Evolutionary conservation across 2,329 filamentous ascomycete species (phyloP).

Genomic region (Beauveria scarabaeidicola): DNA sequence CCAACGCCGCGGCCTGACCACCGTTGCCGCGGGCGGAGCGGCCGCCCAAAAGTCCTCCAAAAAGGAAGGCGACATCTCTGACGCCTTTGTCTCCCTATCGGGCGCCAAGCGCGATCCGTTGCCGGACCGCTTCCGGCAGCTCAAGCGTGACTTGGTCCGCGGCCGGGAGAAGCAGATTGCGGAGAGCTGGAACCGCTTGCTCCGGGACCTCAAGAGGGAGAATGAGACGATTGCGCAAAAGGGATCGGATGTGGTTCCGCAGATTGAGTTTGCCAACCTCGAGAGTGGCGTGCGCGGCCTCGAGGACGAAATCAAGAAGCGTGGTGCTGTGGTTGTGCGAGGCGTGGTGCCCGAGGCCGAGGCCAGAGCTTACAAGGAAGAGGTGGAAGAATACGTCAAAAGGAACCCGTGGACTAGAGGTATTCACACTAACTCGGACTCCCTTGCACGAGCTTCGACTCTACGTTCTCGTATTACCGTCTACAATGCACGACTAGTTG

Average conservation of each 20-base stretch:
- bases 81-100: conserved; percentile 52
- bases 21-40: conserved; percentile 13
- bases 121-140: conserved; percentile 45
- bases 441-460: too few relatives aligned
- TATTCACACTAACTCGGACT: conserved; percentile 15
- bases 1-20: conserved; percentile 13
- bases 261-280: conserved; percentile 39
- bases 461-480: neutral
- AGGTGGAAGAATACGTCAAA: conserved; percentile 55
- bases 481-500: neutral
- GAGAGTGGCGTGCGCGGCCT: conserved; percentile 27
- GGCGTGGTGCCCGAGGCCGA: conserved; percentile 56
- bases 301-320: conserved; percentile 45
- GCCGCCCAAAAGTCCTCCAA: conserved; percentile 25
- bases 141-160: conserved; percentile 45
- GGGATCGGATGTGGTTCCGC: conserved; percentile 43
- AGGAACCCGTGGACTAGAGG: conserved; percentile 53
- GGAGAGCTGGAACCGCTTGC: conserved; percentile 40
- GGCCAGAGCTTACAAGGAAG: conserved; percentile 56
- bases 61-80: conserved; percentile 54
- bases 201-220: conserved; percentile 36
- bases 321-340: conserved; percentile 56
- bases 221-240: conserved; percentile 36
- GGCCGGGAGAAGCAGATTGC: conserved; percentile 40
- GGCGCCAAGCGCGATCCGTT: conserved; percentile 36